phyloP scores from a whole-genome alignment of 1,284 basidiomycete genomes.

The Calocybe gambosa region DNA sequence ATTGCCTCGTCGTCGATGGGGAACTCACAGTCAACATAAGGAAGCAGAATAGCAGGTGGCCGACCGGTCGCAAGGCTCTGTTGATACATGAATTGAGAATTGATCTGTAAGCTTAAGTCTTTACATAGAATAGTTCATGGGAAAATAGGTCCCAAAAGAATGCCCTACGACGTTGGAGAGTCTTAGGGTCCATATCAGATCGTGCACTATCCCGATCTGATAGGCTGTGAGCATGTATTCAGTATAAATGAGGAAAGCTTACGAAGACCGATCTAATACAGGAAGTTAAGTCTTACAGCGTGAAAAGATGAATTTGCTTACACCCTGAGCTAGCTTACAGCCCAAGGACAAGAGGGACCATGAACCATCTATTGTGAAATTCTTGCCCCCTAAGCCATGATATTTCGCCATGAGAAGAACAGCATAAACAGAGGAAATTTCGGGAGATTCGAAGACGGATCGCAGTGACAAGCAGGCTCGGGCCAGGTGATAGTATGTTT shows the following conservation, averaged over 20 bases:
- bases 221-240: constrained; percentile 7
- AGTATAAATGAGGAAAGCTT: not conserved
- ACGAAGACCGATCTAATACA: not conserved
- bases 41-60: constrained; percentile 48
- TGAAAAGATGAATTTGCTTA: constrained; percentile 26
- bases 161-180: constrained; percentile 44
- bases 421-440: constrained; percentile 56
- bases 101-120: not conserved
- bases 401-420: constrained; percentile 48
- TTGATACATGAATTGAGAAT: not conserved
- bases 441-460: constrained; percentile 58
- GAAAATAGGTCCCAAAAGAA: constrained; percentile 58
- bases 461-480: constrained; percentile 46
- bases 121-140: constrained; percentile 43
- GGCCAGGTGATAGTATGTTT: constrained; percentile 52
- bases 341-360: constrained; percentile 47
- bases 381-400: constrained; percentile 46
- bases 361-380: constrained; percentile 47
- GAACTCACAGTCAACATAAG: constrained; percentile 54
- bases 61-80: constrained; percentile 49
- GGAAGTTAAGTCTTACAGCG: not conserved
- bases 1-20: constrained; percentile 43
- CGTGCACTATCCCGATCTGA: constrained; percentile 56
- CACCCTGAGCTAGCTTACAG: constrained; percentile 51
- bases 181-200: constrained; percentile 50